These are phyloP conservation scores for Paramecium biaurelia DNA, from an alignment of 73 alveolate genomes.

Conservation along the genomic window DNA sequence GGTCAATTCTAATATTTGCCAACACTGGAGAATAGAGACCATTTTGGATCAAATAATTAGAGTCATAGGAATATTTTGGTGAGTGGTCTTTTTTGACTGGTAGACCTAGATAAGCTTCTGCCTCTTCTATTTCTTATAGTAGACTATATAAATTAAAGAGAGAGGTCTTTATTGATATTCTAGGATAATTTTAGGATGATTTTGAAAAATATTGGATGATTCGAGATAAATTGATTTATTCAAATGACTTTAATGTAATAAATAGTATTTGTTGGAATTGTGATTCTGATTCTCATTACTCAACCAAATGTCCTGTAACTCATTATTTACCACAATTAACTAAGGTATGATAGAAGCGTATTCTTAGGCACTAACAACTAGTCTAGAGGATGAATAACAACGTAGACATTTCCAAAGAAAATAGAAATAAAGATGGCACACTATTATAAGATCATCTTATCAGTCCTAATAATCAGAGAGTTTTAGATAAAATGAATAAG, in stretches of 20 bases:
- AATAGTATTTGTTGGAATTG: slow-evolving; percentile 17
- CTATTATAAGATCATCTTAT: not conserved
- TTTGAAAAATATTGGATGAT: slow-evolving; percentile 33
- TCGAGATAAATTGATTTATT: not conserved
- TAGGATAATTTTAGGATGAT: not conserved
- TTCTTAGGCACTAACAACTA: not conserved
- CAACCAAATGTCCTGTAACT: not conserved
- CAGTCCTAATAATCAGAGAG: not conserved
- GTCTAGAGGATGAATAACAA: not conserved
- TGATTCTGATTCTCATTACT: not conserved
- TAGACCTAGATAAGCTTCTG: not conserved
- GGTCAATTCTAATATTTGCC: not conserved
- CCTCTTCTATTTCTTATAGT: not conserved
- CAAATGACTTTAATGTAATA: not conserved
- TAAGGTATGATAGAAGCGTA: not conserved
- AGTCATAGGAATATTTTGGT: not conserved
- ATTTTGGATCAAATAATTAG: not conserved
- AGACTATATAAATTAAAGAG: not conserved
- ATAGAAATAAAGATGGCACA: not conserved
- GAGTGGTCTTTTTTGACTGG: slow-evolving; percentile 40
- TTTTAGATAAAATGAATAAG: not conserved
- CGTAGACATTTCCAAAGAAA: not conserved
- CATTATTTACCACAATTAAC: not conserved
- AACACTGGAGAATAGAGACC: not conserved
- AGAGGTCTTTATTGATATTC: not conserved